Evolutionary conservation across 2,329 filamentous ascomycete species (phyloP), one percentile per base, ranked within the genome.

Genomic region (Periconia sp.): DNA sequence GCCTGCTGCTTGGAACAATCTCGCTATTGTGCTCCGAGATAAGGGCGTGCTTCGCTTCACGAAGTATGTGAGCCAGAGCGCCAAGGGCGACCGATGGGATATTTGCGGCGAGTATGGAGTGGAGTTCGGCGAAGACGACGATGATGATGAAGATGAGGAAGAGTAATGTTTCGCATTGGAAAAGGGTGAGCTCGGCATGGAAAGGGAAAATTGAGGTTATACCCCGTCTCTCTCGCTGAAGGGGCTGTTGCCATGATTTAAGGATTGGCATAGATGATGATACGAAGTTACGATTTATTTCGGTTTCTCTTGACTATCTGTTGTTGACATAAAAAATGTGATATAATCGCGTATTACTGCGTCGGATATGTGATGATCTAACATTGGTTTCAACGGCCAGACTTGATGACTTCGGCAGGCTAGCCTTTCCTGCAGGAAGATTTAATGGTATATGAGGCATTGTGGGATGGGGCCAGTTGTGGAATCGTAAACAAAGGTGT

Each of bases 1-100:
- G 59, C 78, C 84, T 0, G 84, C 86, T 2, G 75, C 77, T 6
- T 99, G 94, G 94, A 97, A 97, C 70, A 89, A 88, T 52, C 79
- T 99, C 75, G 91, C 87, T 52, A 83, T 99, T 54, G 94, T 97
- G 22, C 75, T 97, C 56, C 82, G 94, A 44, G 94, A 99, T 66
- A 84, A 83, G 55, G 92, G 89, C 11, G 87, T 88, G 11, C 77
- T 99, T 64, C 86, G 89, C 68, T 99, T 99, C 66, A 91, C 97
- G 62, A 99, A 97, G 77, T 99, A 97, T 69, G 87, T 99, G 16
- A 95, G 88, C 70, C 79, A 79, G 46, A 82, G 80, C 36, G 94
- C 94, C 6, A 83, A 83, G 63, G 94, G 94, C 1, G 94, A 97
- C 72, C 80, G 94, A 30, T 97, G 92, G 90, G 94, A 99, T 73